Percentiles rank a stretch among this genome's conserved stretches.
phyloP scores from a whole-genome alignment of 495 filamentous ascomycete genomes.

The Aspergillus ellipticus region DNA sequence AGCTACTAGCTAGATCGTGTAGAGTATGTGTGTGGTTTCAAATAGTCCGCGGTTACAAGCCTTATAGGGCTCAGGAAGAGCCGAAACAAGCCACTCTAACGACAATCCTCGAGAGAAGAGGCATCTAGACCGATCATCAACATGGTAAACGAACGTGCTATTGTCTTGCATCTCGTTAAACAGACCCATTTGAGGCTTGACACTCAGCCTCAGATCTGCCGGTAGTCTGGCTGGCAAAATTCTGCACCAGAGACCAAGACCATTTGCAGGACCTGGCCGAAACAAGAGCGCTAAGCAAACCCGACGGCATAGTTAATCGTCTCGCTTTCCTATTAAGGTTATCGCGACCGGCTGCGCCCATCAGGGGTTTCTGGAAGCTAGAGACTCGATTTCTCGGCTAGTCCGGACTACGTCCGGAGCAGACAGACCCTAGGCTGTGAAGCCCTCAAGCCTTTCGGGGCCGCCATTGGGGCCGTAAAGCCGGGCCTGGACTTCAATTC shows the following conservation, averaged over 20 bases:
- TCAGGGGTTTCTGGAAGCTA: background rate
- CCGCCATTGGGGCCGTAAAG: too few species aligned
- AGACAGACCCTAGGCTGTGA: background rate
- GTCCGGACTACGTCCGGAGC: background rate
- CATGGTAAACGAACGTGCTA: too few species aligned
- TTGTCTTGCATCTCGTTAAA: too few species aligned
- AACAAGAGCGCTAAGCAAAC: background rate
- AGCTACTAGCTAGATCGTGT: too few species aligned
- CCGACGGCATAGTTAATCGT: background rate
- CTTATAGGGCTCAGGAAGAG: too few species aligned
- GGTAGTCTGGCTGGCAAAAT: background rate
- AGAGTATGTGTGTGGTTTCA: too few species aligned
- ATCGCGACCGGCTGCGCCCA: background rate
- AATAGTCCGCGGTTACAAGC: too few species aligned
- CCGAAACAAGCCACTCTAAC: too few species aligned
- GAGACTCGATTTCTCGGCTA: background rate
- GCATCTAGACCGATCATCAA: too few species aligned
- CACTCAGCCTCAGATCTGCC: background rate
- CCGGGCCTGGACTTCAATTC: background rate
- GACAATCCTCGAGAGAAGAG: too few species aligned
- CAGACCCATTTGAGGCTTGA: too few species aligned
- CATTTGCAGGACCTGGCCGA: background rate
- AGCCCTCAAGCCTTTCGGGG: too few species aligned
- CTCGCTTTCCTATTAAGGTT: constrained; percentile 4
- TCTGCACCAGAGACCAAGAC: background rate